Evolutionary conservation across 495 filamentous ascomycete species (phyloP).

Genomic region (Bathelium albidoporum): DNA sequence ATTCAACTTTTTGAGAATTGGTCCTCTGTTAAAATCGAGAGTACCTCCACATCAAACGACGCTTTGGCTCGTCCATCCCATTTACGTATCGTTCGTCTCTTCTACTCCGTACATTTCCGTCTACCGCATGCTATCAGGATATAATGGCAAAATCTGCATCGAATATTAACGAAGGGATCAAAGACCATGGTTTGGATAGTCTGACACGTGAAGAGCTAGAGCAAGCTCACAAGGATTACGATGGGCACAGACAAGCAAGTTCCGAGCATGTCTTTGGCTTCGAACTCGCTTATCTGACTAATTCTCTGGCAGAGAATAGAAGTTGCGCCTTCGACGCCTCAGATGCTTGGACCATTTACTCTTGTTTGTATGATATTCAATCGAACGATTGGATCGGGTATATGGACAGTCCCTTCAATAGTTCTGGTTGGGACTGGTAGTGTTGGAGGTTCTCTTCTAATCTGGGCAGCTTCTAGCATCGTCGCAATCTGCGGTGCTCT

Average conservation of each 20-base stretch:
- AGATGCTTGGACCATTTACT: slow-evolving; percentile 8
- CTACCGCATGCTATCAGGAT: not conserved
- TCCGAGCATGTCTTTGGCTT: not conserved
- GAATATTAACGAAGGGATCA: not conserved
- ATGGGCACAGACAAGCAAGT: not conserved
- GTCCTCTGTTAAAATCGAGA: not conserved
- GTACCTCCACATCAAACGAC: not conserved
- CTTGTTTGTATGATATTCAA: slow-evolving; percentile 14
- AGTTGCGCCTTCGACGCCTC: slow-evolving; percentile 1
- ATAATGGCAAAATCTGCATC: not conserved
- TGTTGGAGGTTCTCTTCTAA: slow-evolving; percentile 30
- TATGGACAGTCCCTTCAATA: slow-evolving; percentile 21
- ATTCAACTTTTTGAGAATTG: not conserved
- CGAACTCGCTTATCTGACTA: not conserved
- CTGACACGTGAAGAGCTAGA: not conserved
- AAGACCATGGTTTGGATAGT: not conserved
- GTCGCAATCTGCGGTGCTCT: slow-evolving; percentile 30
- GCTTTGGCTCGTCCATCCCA: not conserved
- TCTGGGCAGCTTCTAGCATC: slow-evolving; percentile 33
- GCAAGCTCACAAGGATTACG: not conserved
- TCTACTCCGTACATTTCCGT: not conserved
- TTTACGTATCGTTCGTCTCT: not conserved
- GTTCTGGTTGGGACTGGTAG: slow-evolving; percentile 30
- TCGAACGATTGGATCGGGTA: slow-evolving; percentile 19
- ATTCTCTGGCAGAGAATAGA: slow-evolving; percentile 1